Base-by-base conservation (phyloP, 225 moss, liverwort and hornwort genomes). In the Physcomitrium patens region DNA sequence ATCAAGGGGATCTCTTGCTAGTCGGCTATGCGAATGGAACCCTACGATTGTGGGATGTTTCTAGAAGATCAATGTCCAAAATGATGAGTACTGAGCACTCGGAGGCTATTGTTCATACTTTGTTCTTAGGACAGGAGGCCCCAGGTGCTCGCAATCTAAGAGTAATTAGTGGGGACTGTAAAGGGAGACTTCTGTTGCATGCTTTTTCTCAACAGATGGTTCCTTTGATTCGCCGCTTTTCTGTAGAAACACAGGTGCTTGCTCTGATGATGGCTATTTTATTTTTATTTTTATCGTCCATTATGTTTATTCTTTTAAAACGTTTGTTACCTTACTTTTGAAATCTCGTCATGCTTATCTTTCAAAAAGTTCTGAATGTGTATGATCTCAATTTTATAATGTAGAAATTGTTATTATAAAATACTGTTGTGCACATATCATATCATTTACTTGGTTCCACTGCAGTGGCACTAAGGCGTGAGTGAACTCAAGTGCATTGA, bases 1-100 rank as follows among this genome's bases (percentile, higher is more conserved):
- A 91, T 82, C 97, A 93, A 85, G 97, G 97, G 37, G 97, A 97
- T 81, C 79, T 97, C 54, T 83, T 97, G 75, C 76, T 99, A 60
- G 97, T 93, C 67, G 97, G 97, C 60, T 99, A 91, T 77, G 86
- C 94, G 58, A 99, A 93, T 74, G 97, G 97, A 57, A 80, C 79
- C 70, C 76, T 95, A 45, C 81, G 91, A 17, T 78, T 99, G 73
- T 99, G 97, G 97, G 97, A 99, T 81, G 89, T 99, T 53, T 84
- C 89, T 47, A 91, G 85, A 83, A 87, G 74, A 68, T 85, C 88
- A 28, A 81, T 94, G 41, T 83, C 87, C 48, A 99, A 90, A 78
- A 79, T 89, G 68, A 68, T 94, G 65, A 90, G 78, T 67, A 90
- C 82, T 70, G 94, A 99, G 72, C 93, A 93, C 81, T 85, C 84